Evolutionary conservation across 169 alveolate species (phyloP).

Genomic region (Fabrea salina): DNA sequence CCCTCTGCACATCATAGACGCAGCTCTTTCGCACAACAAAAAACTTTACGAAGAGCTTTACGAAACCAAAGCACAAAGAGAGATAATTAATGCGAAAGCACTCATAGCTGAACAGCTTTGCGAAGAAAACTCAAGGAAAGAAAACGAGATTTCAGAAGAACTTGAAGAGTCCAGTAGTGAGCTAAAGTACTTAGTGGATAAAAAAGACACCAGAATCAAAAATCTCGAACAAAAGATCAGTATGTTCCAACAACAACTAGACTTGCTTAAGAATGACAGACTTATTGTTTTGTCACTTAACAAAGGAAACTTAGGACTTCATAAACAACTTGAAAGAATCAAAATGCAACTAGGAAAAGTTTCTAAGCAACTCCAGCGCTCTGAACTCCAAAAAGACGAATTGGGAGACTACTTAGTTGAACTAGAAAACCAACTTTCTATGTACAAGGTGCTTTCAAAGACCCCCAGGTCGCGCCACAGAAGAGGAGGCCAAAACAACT

Average conservation of each 20-base stretch:
- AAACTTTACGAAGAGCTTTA: background rate
- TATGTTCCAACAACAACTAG: background rate
- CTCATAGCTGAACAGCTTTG: background rate
- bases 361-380: background rate
- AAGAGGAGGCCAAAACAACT: background rate
- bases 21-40: background rate
- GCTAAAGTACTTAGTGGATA: background rate
- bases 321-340: constrained; percentile 4
- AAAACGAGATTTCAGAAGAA: background rate
- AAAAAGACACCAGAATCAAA: background rate
- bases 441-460: background rate
- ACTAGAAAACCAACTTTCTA: background rate
- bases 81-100: background rate
- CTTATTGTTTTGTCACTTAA: background rate
- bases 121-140: background rate
- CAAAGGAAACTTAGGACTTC: background rate
- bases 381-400: constrained; percentile 15
- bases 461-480: background rate
- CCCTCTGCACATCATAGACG: background rate
- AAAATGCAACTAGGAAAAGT: background rate
- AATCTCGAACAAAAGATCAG: background rate
- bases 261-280: background rate
- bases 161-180: background rate
- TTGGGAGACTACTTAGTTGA: background rate
- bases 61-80: background rate